Conservation (phyloP, 345 rosid genomes). For the Citrus australasica region DNA sequence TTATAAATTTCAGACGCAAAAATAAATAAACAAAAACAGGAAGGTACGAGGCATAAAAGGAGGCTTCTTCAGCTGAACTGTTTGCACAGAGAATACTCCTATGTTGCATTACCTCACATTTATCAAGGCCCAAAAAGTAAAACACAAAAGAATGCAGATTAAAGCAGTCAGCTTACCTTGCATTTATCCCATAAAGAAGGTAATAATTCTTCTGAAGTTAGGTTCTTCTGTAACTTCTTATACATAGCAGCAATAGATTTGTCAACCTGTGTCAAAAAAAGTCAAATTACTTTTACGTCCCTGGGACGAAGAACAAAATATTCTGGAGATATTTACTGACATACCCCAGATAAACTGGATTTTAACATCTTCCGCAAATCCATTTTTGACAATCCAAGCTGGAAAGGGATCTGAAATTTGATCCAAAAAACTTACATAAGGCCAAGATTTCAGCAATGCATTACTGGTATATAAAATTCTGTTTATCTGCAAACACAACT, state of each 20-base stretch:
- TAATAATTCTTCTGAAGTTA: constrained; percentile 83
- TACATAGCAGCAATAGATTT: constrained; percentile 86
- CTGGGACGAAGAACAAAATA: background rate
- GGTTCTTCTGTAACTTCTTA: constrained; percentile 92
- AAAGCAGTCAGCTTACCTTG: constrained; percentile 57
- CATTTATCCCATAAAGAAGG: constrained; percentile 99
- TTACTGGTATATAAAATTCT: background rate
- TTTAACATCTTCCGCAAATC: constrained; percentile 86
- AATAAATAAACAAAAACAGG: background rate
- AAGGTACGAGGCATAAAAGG: no score
- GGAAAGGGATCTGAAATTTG: constrained; percentile 81
- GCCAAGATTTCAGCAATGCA: background rate
- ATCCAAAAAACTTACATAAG: constrained; percentile 1
- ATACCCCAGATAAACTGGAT: constrained; percentile 89
- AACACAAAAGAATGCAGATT: background rate
- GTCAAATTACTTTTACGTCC: constrained; percentile 1
- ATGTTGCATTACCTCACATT: no score
- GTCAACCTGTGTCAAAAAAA: constrained; percentile 57
- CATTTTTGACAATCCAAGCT: constrained; percentile 81
- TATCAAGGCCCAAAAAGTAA: no score
- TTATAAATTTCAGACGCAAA: background rate
- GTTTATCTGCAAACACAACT: background rate
- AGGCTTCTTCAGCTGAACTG: background rate
- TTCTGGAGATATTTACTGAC: constrained; percentile 5
- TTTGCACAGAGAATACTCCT: no score